Evolutionary conservation across 306 rosid species (phyloP).

Genomic region (Citrullus colocynthis): DNA sequence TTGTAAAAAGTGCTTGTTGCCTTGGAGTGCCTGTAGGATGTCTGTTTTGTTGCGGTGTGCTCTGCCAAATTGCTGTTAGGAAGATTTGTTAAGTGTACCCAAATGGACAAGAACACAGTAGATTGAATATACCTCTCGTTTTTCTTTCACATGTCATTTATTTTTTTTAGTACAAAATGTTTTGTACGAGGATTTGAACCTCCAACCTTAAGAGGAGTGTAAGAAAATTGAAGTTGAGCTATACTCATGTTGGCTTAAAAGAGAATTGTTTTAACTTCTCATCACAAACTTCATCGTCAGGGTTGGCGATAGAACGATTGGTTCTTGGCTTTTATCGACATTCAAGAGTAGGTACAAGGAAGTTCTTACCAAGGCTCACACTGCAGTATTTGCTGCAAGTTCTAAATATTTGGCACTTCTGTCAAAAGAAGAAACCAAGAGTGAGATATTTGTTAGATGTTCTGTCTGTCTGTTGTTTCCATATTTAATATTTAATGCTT

Average conservation of each 20-base stretch:
- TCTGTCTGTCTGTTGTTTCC: slow-evolving; percentile 9
- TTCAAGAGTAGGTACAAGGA: slow-evolving; percentile 80
- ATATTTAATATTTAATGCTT: background rate
- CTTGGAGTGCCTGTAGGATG: background rate
- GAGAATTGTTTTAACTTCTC: background rate
- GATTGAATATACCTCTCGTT: background rate
- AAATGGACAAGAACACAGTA: background rate
- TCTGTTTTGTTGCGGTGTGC: background rate
- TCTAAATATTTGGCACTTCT: slow-evolving; percentile 51
- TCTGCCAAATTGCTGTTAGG: background rate
- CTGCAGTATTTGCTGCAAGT: slow-evolving; percentile 48
- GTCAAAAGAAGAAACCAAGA: slow-evolving; percentile 69
- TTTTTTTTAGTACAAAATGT: no score
- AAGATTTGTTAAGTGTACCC: background rate
- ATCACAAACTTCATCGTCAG: slow-evolving; percentile 28
- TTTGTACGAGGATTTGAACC: no score
- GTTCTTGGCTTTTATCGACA: slow-evolving; percentile 74
- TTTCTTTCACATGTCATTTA: background rate
- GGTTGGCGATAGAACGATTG: slow-evolving; percentile 68
- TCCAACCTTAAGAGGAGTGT: no score
- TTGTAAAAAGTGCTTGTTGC: background rate
- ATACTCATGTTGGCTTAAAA: no score
- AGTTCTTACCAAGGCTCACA: slow-evolving; percentile 86
- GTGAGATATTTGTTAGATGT: slow-evolving; percentile 34
- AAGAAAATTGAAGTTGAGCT: no score